phyloP scores from a whole-genome alignment of 805 yeast species.

The Kurtzmaniella cleridarum region DNA sequence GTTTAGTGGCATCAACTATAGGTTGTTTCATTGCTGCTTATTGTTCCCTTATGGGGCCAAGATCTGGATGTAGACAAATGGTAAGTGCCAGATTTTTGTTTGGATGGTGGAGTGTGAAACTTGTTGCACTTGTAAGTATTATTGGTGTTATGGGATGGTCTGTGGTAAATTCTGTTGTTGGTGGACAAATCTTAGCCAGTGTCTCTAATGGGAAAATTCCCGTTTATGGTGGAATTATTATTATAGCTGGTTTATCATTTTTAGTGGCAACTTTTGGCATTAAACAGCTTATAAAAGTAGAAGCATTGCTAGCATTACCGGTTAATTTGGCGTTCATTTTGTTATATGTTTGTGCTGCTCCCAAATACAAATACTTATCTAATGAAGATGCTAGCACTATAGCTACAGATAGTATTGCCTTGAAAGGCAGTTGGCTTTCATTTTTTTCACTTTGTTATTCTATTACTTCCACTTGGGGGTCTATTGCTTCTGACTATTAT shows the following conservation, averaged over 20 bases:
- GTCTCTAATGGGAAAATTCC: slow-evolving; percentile 65
- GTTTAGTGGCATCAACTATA: slow-evolving; percentile 54
- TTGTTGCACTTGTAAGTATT: slow-evolving; percentile 66
- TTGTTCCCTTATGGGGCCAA: slow-evolving; percentile 83
- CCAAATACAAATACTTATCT: slow-evolving; percentile 35
- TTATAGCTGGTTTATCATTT: slow-evolving; percentile 60
- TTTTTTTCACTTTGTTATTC: slow-evolving; percentile 72
- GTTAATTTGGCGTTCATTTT: slow-evolving; percentile 62
- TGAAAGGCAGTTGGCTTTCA: slow-evolving; percentile 64
- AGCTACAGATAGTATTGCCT: slow-evolving; percentile 34
- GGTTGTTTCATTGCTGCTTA: slow-evolving; percentile 81
- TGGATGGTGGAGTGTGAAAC: slow-evolving; percentile 81
- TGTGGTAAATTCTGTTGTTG: slow-evolving; percentile 83
- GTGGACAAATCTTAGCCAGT: slow-evolving; percentile 74
- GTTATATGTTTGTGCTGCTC: slow-evolving; percentile 57
- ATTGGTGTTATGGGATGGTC: slow-evolving; percentile 89
- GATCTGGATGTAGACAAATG: slow-evolving; percentile 88
- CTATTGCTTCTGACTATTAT: slow-evolving; percentile 80
- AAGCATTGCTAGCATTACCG: slow-evolving; percentile 62
- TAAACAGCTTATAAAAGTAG: slow-evolving; percentile 61
- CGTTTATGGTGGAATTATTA: slow-evolving; percentile 66
- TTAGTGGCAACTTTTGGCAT: slow-evolving; percentile 75
- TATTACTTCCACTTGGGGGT: slow-evolving; percentile 85
- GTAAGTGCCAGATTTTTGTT: slow-evolving; percentile 73
- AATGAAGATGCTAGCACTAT: slow-evolving; percentile 24